A percentile compares a stretch with the other conserved stretches of the same genome.
Evolutionary conservation across 768 basidiomycete species (phyloP).

Genomic region (Mycena epipterygia): DNA sequence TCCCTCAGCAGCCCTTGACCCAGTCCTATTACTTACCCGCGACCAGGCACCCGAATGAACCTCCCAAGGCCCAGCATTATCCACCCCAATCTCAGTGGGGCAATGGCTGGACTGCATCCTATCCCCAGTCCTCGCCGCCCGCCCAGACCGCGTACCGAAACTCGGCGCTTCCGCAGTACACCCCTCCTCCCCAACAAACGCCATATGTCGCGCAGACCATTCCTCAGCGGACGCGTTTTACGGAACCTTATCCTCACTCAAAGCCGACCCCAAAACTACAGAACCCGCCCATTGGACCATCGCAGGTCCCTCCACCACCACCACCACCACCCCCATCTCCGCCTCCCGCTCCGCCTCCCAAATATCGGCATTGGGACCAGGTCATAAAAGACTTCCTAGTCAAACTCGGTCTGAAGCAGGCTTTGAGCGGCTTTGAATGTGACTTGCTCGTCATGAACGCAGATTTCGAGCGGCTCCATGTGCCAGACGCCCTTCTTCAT

Average conservation of each 20-base stretch:
- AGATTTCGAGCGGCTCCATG: conserved; percentile 71
- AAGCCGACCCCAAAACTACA: conserved; percentile 3
- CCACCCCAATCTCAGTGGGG: conserved; percentile 10
- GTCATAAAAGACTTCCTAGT: conserved; percentile 67
- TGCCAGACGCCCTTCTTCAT: conserved; percentile 68
- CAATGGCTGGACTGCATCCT: conserved; percentile 3
- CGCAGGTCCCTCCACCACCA: conserved; percentile 16
- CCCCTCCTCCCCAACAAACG: conserved; percentile 9
- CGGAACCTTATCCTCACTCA: conserved; percentile 28
- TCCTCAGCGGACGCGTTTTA: conserved; percentile 32
- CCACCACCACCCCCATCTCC: conserved; percentile 21
- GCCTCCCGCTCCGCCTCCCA: conserved; percentile 41
- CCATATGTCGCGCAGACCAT: conserved; percentile 1
- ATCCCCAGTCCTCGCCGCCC: background rate
- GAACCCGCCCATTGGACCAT: conserved; percentile 7
- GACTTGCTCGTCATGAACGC: conserved; percentile 80
- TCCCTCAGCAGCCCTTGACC: background rate
- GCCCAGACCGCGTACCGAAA: conserved; percentile 12
- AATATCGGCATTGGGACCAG: conserved; percentile 73
- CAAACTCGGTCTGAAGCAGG: conserved; percentile 68
- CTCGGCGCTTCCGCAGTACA: background rate
- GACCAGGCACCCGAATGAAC: background rate
- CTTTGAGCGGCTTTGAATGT: conserved; percentile 73
- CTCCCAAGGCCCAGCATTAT: conserved; percentile 1
- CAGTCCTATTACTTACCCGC: conserved; percentile 12